Evolutionary conservation across 768 basidiomycete genomes (phyloP), one percentile per base, ranked within the genome.

Genomic region (Rickenella mellea): DNA sequence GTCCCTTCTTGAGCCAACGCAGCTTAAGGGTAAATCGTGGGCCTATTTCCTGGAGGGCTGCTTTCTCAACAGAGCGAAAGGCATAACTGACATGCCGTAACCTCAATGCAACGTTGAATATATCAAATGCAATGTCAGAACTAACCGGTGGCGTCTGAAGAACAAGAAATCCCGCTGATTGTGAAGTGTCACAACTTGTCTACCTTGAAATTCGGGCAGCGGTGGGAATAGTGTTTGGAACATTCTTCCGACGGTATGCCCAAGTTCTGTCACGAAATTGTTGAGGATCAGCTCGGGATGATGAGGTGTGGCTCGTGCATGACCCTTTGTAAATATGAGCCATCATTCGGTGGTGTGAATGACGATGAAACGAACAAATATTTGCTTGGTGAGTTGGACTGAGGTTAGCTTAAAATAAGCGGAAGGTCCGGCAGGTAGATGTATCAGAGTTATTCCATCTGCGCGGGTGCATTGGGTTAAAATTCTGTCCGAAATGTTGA

Each of bases 91-190:
- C 48, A 37, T 12, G 39, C 5, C 11, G 27, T 44, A 11, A 21
- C 35, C 21, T 60, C 19, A 56, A 46, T 1, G 31, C 44, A 36
- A 6, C 35, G 40, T 6, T 26, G 28, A 21, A 24, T 47, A 41
- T 6, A 47, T 33, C 7, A 45, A 49, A 46, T 47, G 45, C 44
- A 48, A 39, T n/a, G 6, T 14, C 20, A 32, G 3, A 25, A 55
- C 76, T 40, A 46, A 94, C 81, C 96, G 76, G 68, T 98, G 96
- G 44, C 96, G 71, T 48, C 96, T 70, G 69, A 99, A 94, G 68
- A 99, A 99, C 44, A 99, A 64, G 63, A 98, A 99, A 65, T 99
- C 96, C 36, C 96, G 78, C 59, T 96, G 92, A 55, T 97, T 97
- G 57, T 98, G 96, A 15, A 98, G 69, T 2, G 94, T 96, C 10